Base-by-base conservation (phyloP, 257 asterid species). In the Solanum piurae region DNA sequence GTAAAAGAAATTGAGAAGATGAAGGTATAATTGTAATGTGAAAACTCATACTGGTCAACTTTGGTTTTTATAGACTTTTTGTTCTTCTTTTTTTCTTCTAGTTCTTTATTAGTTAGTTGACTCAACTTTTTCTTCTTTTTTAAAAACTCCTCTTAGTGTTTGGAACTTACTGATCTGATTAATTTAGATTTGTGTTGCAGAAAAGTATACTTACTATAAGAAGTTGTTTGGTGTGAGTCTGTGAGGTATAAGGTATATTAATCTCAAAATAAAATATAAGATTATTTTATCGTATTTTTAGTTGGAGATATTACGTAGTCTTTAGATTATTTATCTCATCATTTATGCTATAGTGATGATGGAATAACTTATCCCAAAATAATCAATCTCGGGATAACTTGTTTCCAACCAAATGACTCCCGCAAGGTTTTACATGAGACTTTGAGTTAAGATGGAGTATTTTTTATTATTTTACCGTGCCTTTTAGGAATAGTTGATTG, bases 131-230 rank as follows among this genome's bases (percentile, higher is more conserved):
- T 72, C 42, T 8, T 72, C 21, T 4, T 6, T 33, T 7, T 52
- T 16, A 52, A 6, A 52, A 60, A 23, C 69, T 7, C 20, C 16
- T 0, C 16, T 3, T 1, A 8, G 21, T 12, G 20, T 14, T 29
- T 3, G 12, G 0, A 29, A 29, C 0, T 6, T 16, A 29, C 23
- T 29, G 11, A 6, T 29, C 37, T 69, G 11, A 69, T 29, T 69
- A 69, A 69, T 69, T 29, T 12, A 0, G 0, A 5, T 29, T 29
- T 18, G 5, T 3, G 0, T 33, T 2, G 16, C 2, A 3, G 0
- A 68, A 27, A 29, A 27, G 10, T 10, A 68, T 12, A 12, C 0
- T 68, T 29, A 29, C 29, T 29, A 12, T 62, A 5, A 55, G 11
- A 20, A 20, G 23, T 55, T 20, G 27, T n/a, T 62, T 2, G 10